These are phyloP conservation scores for Fusarium sp. DNA, from an alignment of 2,329 filamentous ascomycete species.

Conservation along the genomic window DNA sequence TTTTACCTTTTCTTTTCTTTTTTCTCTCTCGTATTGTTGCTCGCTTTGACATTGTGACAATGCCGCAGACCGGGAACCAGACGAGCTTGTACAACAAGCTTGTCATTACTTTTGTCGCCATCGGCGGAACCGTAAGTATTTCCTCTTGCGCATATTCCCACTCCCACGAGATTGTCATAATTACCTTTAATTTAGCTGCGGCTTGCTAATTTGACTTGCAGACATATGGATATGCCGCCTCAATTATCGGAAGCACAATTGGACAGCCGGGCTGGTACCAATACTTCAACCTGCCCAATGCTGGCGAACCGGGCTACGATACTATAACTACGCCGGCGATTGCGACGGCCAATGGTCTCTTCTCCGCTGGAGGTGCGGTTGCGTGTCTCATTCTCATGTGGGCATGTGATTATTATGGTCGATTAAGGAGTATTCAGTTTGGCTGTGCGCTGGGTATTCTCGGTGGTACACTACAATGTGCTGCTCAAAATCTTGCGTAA, in stretches of 20 bases:
- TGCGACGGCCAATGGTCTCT: slow-evolving; percentile 63
- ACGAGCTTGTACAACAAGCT: slow-evolving; percentile 53
- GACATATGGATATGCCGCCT: slow-evolving; percentile 66
- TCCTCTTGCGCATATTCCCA: background rate
- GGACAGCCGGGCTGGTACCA: slow-evolving; percentile 66
- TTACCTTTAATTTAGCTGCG: background rate
- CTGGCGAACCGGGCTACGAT: slow-evolving; percentile 60
- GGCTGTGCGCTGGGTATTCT: slow-evolving; percentile 59
- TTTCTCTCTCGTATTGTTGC: background rate
- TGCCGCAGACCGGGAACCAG: slow-evolving; percentile 35
- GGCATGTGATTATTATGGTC: slow-evolving; percentile 59
- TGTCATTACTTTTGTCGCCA: slow-evolving; percentile 54
- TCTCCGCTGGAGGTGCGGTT: slow-evolving; percentile 62
- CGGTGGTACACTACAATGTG: slow-evolving; percentile 62
- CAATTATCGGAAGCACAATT: slow-evolving; percentile 65
- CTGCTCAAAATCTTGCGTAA: slow-evolving; percentile 59
- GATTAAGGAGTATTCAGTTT: slow-evolving; percentile 61
- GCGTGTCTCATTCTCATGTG: slow-evolving; percentile 64
- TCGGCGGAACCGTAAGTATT: slow-evolving; percentile 51
- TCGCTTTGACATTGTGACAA: background rate
- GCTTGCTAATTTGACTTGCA: slow-evolving; percentile 32
- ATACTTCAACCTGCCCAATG: slow-evolving; percentile 61
- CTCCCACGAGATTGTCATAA: background rate
- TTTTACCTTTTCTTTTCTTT: background rate
- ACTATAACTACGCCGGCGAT: slow-evolving; percentile 61